A percentile compares a stretch with the other conserved stretches of the same genome.
phyloP scores from a whole-genome alignment of 768 basidiomycete genomes.

The Fistulinella prunicolor region DNA sequence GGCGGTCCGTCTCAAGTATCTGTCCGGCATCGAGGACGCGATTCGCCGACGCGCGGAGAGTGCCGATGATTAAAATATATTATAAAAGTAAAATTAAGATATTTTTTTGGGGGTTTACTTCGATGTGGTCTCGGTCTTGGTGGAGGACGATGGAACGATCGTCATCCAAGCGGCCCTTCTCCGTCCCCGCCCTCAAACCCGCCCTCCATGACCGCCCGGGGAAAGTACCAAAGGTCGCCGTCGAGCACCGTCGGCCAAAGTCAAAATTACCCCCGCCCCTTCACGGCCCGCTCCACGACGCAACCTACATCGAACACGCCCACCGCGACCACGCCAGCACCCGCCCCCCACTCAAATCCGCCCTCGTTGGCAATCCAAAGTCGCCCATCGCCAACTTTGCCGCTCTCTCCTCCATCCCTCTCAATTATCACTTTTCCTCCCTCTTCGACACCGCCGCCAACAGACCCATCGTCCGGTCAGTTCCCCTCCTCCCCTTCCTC shows the following conservation, averaged over 20 bases:
- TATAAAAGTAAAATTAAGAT: too few species aligned
- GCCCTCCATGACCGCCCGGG: constrained; percentile 11
- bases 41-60: constrained; percentile 19
- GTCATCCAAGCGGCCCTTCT: constrained; percentile 14
- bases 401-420: constrained; percentile 3
- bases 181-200: background rate
- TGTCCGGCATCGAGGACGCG: constrained; percentile 55
- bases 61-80: constrained; percentile 11
- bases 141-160: background rate
- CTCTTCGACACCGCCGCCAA: constrained; percentile 14
- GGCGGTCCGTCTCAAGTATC: constrained; percentile 71
- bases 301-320: constrained; percentile 28
- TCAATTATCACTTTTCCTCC: constrained; percentile 16
- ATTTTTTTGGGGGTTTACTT: too few species aligned
- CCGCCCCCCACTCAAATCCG: constrained; percentile 25
- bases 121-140: too few species aligned
- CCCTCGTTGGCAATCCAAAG: constrained; percentile 47
- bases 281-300: constrained; percentile 37
- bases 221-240: constrained; percentile 14
- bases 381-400: constrained; percentile 47
- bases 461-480: constrained; percentile 22
- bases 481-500: background rate
- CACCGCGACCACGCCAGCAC: constrained; percentile 15
- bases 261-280: background rate
- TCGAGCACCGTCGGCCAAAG: too few species aligned